A percentile compares a stretch with the other conserved stretches of the same genome.
These are phyloP conservation scores for Leptodontidium sp. DNA, from an alignment of 2,329 filamentous ascomycete species.

Conservation along the genomic window DNA sequence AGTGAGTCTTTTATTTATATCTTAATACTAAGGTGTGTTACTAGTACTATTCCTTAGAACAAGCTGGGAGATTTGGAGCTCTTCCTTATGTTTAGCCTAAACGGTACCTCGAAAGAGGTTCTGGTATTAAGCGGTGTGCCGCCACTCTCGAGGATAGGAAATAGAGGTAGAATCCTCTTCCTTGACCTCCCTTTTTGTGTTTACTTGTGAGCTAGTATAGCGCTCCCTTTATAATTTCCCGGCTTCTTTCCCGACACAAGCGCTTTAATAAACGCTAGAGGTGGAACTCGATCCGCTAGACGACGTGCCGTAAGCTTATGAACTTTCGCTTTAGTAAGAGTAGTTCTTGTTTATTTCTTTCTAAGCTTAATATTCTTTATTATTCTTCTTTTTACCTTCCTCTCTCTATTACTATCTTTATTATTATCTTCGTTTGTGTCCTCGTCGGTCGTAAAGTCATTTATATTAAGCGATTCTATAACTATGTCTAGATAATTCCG, in stretches of 20 bases:
- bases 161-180: background rate
- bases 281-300: no score
- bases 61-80: background rate
- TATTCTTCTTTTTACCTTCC: background rate
- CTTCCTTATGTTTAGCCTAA: background rate
- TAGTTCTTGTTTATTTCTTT: slow-evolving; percentile 2
- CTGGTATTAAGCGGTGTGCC: background rate
- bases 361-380: slow-evolving; percentile 11
- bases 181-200: background rate
- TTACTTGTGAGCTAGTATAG: background rate
- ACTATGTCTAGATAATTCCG: background rate
- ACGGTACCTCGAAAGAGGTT: background rate
- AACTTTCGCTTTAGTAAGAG: background rate
- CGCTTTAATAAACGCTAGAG: slow-evolving; percentile 18
- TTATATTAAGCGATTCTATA: background rate
- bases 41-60: background rate
- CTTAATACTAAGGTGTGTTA: background rate
- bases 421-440: slow-evolving; percentile 6
- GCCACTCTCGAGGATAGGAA: no score
- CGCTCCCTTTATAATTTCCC: background rate
- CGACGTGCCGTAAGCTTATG: background rate
- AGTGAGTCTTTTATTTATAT: background rate
- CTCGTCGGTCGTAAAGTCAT: slow-evolving; percentile 8
- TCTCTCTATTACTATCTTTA: background rate
- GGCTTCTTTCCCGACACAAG: background rate